phyloP scores from a whole-genome alignment of 2,329 filamentous ascomycete genomes.

The Esteya vermicola region DNA sequence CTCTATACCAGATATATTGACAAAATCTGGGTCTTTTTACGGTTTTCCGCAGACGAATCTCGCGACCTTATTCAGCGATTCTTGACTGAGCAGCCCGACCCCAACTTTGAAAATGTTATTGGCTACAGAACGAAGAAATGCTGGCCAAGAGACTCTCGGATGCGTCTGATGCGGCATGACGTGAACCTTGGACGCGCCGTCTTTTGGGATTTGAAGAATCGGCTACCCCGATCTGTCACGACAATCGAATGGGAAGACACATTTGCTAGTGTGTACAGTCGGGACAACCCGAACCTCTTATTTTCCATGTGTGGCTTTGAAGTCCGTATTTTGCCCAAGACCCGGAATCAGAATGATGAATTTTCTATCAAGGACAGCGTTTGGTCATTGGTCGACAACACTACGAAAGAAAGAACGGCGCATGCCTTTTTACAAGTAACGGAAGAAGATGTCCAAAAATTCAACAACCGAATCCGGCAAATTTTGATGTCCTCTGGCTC shows the following conservation, averaged over 20 bases:
- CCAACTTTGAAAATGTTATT: conserved; percentile 98
- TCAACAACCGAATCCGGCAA: conserved; percentile 96
- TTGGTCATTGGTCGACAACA: conserved; percentile 94
- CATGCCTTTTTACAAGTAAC: conserved; percentile 97
- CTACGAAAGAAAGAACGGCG: conserved; percentile 90
- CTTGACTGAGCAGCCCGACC: conserved; percentile 93
- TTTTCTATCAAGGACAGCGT: conserved; percentile 97
- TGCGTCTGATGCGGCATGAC: conserved; percentile 97
- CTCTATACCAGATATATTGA: conserved; percentile 98
- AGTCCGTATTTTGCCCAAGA: conserved; percentile 90
- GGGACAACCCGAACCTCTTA: conserved; percentile 90
- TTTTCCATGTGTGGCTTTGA: conserved; percentile 99
- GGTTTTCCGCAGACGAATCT: conserved; percentile 88
- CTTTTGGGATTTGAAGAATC: conserved; percentile 98
- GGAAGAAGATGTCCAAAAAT: conserved; percentile 94
- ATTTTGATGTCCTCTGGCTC: conserved; percentile 99
- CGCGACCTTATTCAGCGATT: conserved; percentile 94
- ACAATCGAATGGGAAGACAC: conserved; percentile 99
- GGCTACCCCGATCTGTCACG: conserved; percentile 82
- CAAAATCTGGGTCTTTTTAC: conserved; percentile 95
- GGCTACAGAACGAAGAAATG: conserved; percentile 99
- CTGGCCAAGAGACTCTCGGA: conserved; percentile 93
- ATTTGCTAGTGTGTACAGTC: conserved; percentile 93
- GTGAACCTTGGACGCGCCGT: conserved; percentile 95
- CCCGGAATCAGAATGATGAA: conserved; percentile 86